Base-by-base conservation (phyloP, 2,329 filamentous ascomycete genomes). In the Colletotrichum gigasporum region DNA sequence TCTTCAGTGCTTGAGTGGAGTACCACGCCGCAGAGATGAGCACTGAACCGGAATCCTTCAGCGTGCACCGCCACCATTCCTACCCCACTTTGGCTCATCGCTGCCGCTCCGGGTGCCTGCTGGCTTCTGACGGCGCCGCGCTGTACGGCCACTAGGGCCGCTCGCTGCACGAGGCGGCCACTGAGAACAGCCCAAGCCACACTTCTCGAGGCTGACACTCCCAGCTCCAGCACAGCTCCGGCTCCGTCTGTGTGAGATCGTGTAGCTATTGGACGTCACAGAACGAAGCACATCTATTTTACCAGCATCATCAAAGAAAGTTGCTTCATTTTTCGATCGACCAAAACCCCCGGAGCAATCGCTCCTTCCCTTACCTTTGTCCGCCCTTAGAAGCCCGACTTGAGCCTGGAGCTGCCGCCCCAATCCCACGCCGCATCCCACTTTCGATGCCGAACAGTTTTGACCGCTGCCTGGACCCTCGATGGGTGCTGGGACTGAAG, bases 401-500 rank as follows among this genome's bases (percentile, higher is more conserved):
- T 12, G 45, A 67, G 55, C 54, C 41, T 9, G 26, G 57, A 65
- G 58, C 58, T 63, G 52, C 50, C 26, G 28, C 20, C 8, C 39
- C 39, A 35, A n/a, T 45, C 56, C 32, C 35, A 45, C 45, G 42
- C 28, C 34, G 26, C 32, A 65, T 52, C 50, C 37, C 47, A 51
- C 45, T 63, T 58, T 63, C 66, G 64, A 68, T 68, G 66, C 64
- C 52, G 44, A 54, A 47, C 45, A 52, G 55, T 42, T 34, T 50
- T 61, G 66, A 61, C 45, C 51, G 37, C 28, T 65, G 52, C 66
- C 66, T 74, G 69, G 72, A 74, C 74, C 75, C 75, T 75, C 69
- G 69, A 70, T 71, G 74, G 75, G 75, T 72, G 69, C 71, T 72
- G 66, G 74, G 72, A 69, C 63, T 50, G 60, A 64, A 54, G 28